Evolutionary conservation across 176 grass and related monocot species (phyloP), one percentile per base, ranked within the genome.

Genomic region (Pontederia crassipes): DNA sequence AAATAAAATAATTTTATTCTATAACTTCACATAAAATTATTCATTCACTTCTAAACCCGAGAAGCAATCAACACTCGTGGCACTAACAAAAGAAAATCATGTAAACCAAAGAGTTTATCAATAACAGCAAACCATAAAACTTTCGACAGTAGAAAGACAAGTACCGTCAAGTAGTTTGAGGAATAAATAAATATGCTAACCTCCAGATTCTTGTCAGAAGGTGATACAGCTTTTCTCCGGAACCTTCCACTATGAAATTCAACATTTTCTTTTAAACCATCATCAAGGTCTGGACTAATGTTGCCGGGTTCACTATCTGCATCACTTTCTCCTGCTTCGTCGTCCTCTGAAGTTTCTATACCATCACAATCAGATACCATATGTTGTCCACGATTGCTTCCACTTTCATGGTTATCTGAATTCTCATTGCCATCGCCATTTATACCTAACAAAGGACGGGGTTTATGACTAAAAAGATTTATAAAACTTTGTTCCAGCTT

Each of bases 401-500:
- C 69, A 59, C 17, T 78, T 47, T 52, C 45, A 65, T 40, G 32
- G 3, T 40, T 40, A 7, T 40, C 6, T 63, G 59, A 13, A 63
- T 72, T 24, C 54, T 64, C 48, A 65, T 79, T 63, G 40, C 12
- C 65, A 48, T 49, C 26, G 12, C 20, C 57, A 69, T 72, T 69
- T 51, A 68, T 72, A 58, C 58, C 17, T 3, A 66, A 55, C 16
- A 55, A 75, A 80, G 56, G 62, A 68, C 55, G 52, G 47, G 76
- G 76, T 28, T 62, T 65, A 63, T 66, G 78, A 66, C 84, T 77
- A 66, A 98, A 98, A 8, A 88, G 69, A 77, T 86, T 62, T 45
- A 98, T 91, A 73, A 81, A 98, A 80, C 93, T 88, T 61, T 83
- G 75, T 46, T 98, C 84, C 81, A 98, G 67, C 67, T 87, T 98